Base-by-base conservation (phyloP, 2,329 filamentous ascomycete species). In the Lasiodiplodia sp. region DNA sequence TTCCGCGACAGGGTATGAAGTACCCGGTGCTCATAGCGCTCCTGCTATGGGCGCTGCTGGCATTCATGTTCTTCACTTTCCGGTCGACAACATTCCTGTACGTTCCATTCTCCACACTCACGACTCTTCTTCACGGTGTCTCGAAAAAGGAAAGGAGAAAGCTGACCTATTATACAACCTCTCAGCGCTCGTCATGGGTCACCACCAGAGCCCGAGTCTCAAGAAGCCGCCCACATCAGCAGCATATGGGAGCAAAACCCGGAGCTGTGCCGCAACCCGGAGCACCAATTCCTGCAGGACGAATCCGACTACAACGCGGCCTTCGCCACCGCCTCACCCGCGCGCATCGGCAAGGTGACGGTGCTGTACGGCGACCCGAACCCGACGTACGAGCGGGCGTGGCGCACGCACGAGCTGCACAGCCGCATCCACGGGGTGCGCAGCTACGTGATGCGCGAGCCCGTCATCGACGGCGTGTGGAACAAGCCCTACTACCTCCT, bases 391-490 rank as follows among this genome's bases (percentile, higher is more conserved):
- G 77, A 80, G 58, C 72, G 73, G 18, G 79, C 79, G 4, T 69
- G 81, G 25, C 70, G 73, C 18, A 78, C 71, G 25, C 79, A 82
- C 67, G 57, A 72, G 56, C 71, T 73, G 38, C 79, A 81, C 66
- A 78, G 77, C 28, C 66, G 73, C 34, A 69, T 74, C 52, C 77
- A 79, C 71, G 76, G 76, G 3, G 80, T 82, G 51, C 73, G 73
- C n/a, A 76, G 77, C 72, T 68, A 75, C 51, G 73, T 80, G 2
- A 71, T 81, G 34, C 62, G 51, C 62, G 23, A 38, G 12, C 21
- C 40, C 31, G 25, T 63, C 40, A 10, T 63, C 58, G 40, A 49
- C 58, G 49, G 49, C 31, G 49, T 55, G n/a, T 53, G 62, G 49
- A 65, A 52, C 62, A 65, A 65, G 37, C 62, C 47, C 2, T 34